Evolutionary conservation across 2,329 filamentous ascomycete species (phyloP), one percentile per base, ranked within the genome.

Genomic region (Pseudogymnoascus sp.): DNA sequence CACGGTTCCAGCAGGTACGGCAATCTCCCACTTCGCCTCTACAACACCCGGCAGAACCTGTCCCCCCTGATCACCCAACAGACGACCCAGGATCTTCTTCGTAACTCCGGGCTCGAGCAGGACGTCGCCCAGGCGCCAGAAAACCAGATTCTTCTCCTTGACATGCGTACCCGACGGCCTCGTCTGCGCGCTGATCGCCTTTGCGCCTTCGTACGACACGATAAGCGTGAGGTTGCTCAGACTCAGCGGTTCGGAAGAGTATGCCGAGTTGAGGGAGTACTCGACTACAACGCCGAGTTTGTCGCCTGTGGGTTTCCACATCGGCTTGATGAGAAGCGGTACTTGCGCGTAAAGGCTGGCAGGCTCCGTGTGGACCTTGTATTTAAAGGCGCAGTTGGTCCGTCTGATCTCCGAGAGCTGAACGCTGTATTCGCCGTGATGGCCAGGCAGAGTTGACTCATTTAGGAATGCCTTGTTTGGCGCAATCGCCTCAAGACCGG

Each of bases 401-500:
- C 87, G 85, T 65, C 80, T 77, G 67, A 97, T 83, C 72, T 87
- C 85, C 12, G 85, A 80, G 5, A 94, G 77, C 66, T 92, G 84
- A 33, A 99, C 78, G 0, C 79, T 84, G 76, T 95, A 99, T 71
- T 93, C 88, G 64, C 95, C 92, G 3, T 88, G 82, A 64, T 83
- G 86, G 8, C 88, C 84, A 1, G 80, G 72, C n/a, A 12, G 25
- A 0, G 78, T 76, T 4, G 83, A 79, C 68, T 91, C 88, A 33
- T 87, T 85, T 61, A 97, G 86, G 75, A 97, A 96, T 63, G 92
- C 90, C 47, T 91, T 91, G 73, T 99, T 99, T 1, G 92, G 92
- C 0, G 92, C 92, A 63, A 99, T 92, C 70, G 91, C 92, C 70
- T 97, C 94, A 5, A 99, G 82, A n/a, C 84, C 82, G 8, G 87